phyloP scores from a whole-genome alignment of 768 basidiomycete genomes.

The Artomyces pyxidatus region DNA sequence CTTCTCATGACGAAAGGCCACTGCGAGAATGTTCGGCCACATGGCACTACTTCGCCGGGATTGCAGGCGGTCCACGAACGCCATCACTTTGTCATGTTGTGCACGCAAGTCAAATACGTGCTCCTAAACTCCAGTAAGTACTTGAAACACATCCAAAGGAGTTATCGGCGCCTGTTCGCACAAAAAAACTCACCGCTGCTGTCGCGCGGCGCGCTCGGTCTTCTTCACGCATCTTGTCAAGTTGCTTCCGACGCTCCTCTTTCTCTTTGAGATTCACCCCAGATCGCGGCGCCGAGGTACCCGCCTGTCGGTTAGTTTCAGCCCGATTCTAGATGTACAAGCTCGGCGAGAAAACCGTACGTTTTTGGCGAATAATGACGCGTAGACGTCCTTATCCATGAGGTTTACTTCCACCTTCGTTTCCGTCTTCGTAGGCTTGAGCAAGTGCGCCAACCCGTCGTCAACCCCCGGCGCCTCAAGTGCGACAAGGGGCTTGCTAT shows the following conservation, averaged over 20 bases:
- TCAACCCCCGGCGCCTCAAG: not conserved
- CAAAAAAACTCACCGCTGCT: slow-evolving; percentile 10
- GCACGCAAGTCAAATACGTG: slow-evolving; percentile 20
- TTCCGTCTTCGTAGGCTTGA: slow-evolving; percentile 12
- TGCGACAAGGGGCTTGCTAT: slow-evolving; percentile 1
- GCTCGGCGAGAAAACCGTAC: slow-evolving; percentile 10
- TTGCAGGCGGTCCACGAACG: slow-evolving; percentile 17
- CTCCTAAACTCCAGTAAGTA: too few relatives aligned
- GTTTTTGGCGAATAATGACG: slow-evolving; percentile 15
- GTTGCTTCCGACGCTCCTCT: slow-evolving; percentile 20
- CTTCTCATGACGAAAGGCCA: slow-evolving; percentile 15
- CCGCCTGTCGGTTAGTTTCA: too few relatives aligned
- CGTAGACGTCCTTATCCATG: slow-evolving; percentile 16
- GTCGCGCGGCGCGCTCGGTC: slow-evolving; percentile 19
- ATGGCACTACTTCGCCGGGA: slow-evolving; percentile 13
- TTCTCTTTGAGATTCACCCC: slow-evolving; percentile 19
- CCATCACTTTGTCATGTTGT: slow-evolving; percentile 19
- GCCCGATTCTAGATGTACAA: not conserved
- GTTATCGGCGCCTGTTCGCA: too few relatives aligned
- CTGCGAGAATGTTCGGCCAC: slow-evolving; percentile 17
- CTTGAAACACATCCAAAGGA: too few relatives aligned
- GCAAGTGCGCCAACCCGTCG: slow-evolving; percentile 11
- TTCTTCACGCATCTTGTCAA: slow-evolving; percentile 22
- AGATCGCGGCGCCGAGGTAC: slow-evolving; percentile 15
- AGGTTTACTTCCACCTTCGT: slow-evolving; percentile 16